Evolutionary conservation across 306 rosid species (phyloP).

Genomic region (Lagenaria siceraria): DNA sequence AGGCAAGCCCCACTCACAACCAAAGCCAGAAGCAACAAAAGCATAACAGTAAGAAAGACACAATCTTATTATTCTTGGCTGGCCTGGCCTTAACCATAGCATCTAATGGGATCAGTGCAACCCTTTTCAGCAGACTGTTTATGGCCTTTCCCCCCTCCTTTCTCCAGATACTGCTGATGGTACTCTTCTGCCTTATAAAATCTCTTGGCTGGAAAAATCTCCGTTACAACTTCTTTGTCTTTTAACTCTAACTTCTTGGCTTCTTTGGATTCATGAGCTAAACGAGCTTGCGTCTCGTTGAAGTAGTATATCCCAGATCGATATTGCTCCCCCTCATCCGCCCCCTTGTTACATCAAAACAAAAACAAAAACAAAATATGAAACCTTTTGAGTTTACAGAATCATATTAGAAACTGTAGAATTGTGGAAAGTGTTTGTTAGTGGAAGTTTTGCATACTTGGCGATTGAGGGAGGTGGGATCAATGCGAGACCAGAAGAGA

Average conservation of each 20-base stretch:
- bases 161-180: slow-evolving; percentile 86
- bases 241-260: slow-evolving; percentile 46
- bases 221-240: slow-evolving; percentile 47
- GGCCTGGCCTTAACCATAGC: slow-evolving; percentile 34
- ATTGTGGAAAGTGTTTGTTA: not conserved
- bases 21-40: not conserved
- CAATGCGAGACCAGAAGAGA: slow-evolving; percentile 62
- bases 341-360: slow-evolving; percentile 28
- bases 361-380: not conserved
- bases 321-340: slow-evolving; percentile 68
- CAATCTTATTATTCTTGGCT: not conserved
- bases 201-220: slow-evolving; percentile 70
- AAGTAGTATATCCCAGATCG: slow-evolving; percentile 79
- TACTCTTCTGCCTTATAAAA: slow-evolving; percentile 88
- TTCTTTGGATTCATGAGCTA: slow-evolving; percentile 65
- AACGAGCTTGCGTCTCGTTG: slow-evolving; percentile 46
- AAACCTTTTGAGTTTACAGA: not conserved
- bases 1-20: not conserved
- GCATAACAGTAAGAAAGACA: not conserved
- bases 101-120: slow-evolving; percentile 73
- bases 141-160: slow-evolving; percentile 51
- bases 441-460: slow-evolving; percentile 33
- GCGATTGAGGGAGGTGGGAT: slow-evolving; percentile 62
- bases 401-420: not conserved
- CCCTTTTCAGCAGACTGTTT: slow-evolving; percentile 67